A percentile compares a stretch with the other conserved stretches of the same genome.
Conservation (phyloP, 2,329 filamentous ascomycete species). For the Cercospora canescens region DNA sequence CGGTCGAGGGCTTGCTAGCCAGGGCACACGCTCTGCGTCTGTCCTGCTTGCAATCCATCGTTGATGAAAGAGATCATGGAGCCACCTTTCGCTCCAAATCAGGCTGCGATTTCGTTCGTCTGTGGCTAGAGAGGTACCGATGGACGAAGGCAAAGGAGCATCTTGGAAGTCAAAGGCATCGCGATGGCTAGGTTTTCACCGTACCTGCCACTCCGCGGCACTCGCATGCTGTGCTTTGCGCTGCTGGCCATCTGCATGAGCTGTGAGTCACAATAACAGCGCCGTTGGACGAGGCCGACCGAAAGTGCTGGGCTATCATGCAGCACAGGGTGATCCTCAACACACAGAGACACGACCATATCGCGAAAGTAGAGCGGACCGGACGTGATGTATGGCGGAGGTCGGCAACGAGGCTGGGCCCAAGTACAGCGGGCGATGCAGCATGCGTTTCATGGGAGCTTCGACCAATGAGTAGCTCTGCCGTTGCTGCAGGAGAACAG, state of each 20-base stretch:
- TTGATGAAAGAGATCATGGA: constrained; percentile 24
- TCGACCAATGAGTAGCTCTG: constrained; percentile 13
- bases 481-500: constrained; percentile 13
- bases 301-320: constrained; percentile 20
- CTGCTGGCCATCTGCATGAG: constrained; percentile 26
- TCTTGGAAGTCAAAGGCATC: constrained; percentile 22
- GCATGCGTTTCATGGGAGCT: constrained; percentile 21
- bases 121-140: constrained; percentile 13
- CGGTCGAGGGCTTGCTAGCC: constrained; percentile 36
- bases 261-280: constrained; percentile 28
- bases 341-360: constrained; percentile 32
- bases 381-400: constrained; percentile 33
- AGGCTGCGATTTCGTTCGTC: constrained; percentile 23
- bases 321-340: constrained; percentile 20
- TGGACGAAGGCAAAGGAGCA: constrained; percentile 18
- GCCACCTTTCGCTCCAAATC: constrained; percentile 13
- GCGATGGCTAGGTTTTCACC: constrained; percentile 16
- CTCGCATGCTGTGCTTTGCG: constrained; percentile 19
- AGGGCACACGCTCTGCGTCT: constrained; percentile 27
- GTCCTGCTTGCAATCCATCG: constrained; percentile 33
- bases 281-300: constrained; percentile 22
- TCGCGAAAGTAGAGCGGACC: constrained; percentile 36
- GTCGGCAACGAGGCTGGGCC: constrained; percentile 37
- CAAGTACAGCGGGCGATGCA: constrained; percentile 16
- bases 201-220: constrained; percentile 22